Evolutionary conservation across 768 basidiomycete species (phyloP), one percentile per base, ranked within the genome.

Genomic region (Rhodotorula graminis): DNA sequence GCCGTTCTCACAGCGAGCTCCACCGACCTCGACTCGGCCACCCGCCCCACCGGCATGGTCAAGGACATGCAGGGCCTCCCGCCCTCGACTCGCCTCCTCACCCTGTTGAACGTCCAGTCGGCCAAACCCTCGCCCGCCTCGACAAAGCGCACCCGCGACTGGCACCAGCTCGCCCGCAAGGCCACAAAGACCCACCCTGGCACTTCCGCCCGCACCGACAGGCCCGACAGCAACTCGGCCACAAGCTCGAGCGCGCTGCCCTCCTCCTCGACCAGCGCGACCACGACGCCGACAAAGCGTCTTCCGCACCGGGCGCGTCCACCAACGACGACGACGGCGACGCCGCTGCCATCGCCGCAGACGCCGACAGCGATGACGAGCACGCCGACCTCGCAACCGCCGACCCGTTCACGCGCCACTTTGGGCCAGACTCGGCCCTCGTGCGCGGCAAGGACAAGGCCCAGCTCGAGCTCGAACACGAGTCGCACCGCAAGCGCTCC

Each of bases 131-230:
- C 74, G 10, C 15, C 44, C 6, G 5, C 14, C 2, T 14, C 44
- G 8, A 64, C 50, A 29, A 75, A 75, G 66, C 67, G 66, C 23
- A 33, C 67, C 10, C n/a, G 57, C 23, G 75, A 76, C 65, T 76
- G 74, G 75, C 46, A 73, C 50, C 59, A 53, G 14, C 61, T 71
- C 46, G 69, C 75, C 14, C 64, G 57, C 27, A 73, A 70, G 46
- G 64, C 56, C 6, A 27, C 60, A 21, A 67, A 64, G 52, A 2
- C n/a, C 31, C n/a, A 27, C 2, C 16, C 29, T 1, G n/a, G 12
- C 23, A 16, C 50, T 16, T 9, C 50, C 4, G 50, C 25, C 19
- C 27, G 37, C 23, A 49, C 60, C 6, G 18, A 49, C 46, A 37
- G 19, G 33, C 56, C 8, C n/a, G 61, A 29, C 27, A 58, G 33